These are phyloP conservation scores for Tricladium varicosporioides DNA, from an alignment of 2,329 filamentous ascomycete genomes.

Conservation along the genomic window DNA sequence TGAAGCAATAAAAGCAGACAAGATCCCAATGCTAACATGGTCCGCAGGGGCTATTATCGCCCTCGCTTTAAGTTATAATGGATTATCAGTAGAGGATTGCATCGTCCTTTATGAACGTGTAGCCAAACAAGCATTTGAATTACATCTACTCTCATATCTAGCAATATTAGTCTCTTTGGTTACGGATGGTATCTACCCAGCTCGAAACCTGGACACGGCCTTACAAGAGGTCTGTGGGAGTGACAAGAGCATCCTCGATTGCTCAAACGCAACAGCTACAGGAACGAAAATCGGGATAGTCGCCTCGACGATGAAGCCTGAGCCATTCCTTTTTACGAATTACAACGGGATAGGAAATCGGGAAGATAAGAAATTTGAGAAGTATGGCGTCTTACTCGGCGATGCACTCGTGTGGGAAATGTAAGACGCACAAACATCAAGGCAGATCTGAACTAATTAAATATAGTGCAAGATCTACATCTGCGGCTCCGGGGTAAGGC, in stretches of 20 bases:
- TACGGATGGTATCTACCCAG: slow-evolving; percentile 22
- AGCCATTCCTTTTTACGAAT: slow-evolving; percentile 25
- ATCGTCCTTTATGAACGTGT: slow-evolving; percentile 18
- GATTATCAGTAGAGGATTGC: slow-evolving; percentile 19
- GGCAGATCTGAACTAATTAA: slow-evolving; percentile 11
- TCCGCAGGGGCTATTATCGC: slow-evolving; percentile 20
- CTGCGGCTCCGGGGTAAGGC: slow-evolving; percentile 20
- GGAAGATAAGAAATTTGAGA: slow-evolving; percentile 9
- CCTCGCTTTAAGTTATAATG: slow-evolving; percentile 18
- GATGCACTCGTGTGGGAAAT: slow-evolving; percentile 24
- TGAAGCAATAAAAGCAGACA: not conserved
- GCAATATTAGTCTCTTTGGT: slow-evolving; percentile 17
- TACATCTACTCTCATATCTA: slow-evolving; percentile 6
- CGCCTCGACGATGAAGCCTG: slow-evolving; percentile 19
- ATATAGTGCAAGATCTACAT: slow-evolving; percentile 22
- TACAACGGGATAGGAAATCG: slow-evolving; percentile 22
- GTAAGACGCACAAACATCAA: slow-evolving; percentile 7
- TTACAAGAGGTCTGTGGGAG: slow-evolving; percentile 22
- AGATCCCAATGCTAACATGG: slow-evolving; percentile 6
- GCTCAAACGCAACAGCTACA: slow-evolving; percentile 18
- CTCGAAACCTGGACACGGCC: slow-evolving; percentile 20
- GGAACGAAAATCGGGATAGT: slow-evolving; percentile 22
- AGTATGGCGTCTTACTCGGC: slow-evolving; percentile 20
- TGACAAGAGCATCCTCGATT: slow-evolving; percentile 22
- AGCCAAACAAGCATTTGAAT: slow-evolving; percentile 20